Base-by-base conservation (phyloP, 176 grass and related monocot genomes). In the Chloris gayana region DNA sequence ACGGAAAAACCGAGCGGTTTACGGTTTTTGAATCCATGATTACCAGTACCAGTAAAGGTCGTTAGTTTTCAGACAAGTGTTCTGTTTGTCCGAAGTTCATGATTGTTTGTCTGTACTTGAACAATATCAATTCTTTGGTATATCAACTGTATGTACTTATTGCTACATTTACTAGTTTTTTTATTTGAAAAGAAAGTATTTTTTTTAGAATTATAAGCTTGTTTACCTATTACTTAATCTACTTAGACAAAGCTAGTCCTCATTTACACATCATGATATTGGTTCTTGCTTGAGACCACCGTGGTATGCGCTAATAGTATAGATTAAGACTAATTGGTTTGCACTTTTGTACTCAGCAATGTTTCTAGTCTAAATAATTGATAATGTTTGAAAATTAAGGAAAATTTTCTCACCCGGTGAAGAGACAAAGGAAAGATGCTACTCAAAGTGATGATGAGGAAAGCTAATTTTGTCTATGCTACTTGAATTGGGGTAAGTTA, bases 371-470 rank as follows among this genome's bases (percentile, higher is more conserved):
- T 77, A 74, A 82, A 70, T 82, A 77, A 41, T 64, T 77, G 71
- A 25, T 81, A 77, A 6, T 85, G 27, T 78, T 81, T 18, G 63
- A 59, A 37, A 37, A 29, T 61, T 13, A 61, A 90, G 93, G 93
- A n/a, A 84, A 89, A 82, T 13, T 84, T 72, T 76, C 79, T 5
- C 82, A 72, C 67, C 82, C 85, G 19, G 74, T 88, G 85, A 80
- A 90, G 70, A 90, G 45, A 27, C 63, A 74, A 73, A 82, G 81
- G 51, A 86, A 90, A 25, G 42, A 64, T 92, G 69, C 82, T 75
- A 57, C 77, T 72, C 80, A 90, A 77, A 90, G 82, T 51, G 90
- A 95, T 47, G 90, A 95, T 15, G 93, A 92, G n/a, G 90, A 92
- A 70, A 78, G 75, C 70, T 95, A 69, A 88, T 75, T 5, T 39